phyloP scores from a whole-genome alignment of 2,329 filamentous ascomycete genomes.

The Fusarium sacchari region DNA sequence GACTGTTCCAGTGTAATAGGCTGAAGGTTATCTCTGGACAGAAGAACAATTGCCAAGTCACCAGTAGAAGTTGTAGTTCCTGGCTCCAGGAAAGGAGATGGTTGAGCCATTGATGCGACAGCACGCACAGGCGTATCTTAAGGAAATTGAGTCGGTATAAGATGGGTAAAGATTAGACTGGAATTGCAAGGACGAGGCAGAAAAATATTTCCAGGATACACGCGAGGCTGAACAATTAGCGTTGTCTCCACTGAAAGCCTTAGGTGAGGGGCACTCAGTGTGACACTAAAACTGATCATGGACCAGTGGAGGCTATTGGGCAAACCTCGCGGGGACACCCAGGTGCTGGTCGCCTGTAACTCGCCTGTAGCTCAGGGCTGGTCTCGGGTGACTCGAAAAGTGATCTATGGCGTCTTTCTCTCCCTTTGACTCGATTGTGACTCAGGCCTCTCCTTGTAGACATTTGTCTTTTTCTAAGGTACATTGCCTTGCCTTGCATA shows the following conservation, averaged over 20 bases:
- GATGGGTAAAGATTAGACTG: background rate
- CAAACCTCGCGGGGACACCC: constrained; percentile 3
- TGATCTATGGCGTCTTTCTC: constrained; percentile 34
- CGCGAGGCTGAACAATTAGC: constrained; percentile 34
- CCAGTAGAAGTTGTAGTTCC: constrained; percentile 69
- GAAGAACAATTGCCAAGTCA: constrained; percentile 82
- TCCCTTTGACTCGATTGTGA: constrained; percentile 37
- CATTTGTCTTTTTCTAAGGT: constrained; percentile 32
- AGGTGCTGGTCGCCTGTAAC: constrained; percentile 1
- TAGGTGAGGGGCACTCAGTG: constrained; percentile 35
- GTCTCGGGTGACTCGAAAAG: constrained; percentile 22
- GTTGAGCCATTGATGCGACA: constrained; percentile 48
- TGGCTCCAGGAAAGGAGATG: constrained; percentile 83
- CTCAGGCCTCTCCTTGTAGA: constrained; percentile 29
- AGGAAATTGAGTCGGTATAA: background rate
- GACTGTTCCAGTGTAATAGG: constrained; percentile 75
- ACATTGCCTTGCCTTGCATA: constrained; percentile 5
- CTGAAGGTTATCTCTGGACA: constrained; percentile 86
- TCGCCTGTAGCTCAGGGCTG: constrained; percentile 24
- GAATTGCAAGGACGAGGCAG: constrained; percentile 18
- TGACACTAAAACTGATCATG: constrained; percentile 22
- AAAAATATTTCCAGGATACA: constrained; percentile 35
- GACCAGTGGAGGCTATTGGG: constrained; percentile 28
- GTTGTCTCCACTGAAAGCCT: constrained; percentile 21
- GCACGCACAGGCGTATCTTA: constrained; percentile 3